These are phyloP conservation scores for Chaetoceros tenuissimus DNA, from an alignment of 108 stramenopile species.

Conservation along the genomic window DNA sequence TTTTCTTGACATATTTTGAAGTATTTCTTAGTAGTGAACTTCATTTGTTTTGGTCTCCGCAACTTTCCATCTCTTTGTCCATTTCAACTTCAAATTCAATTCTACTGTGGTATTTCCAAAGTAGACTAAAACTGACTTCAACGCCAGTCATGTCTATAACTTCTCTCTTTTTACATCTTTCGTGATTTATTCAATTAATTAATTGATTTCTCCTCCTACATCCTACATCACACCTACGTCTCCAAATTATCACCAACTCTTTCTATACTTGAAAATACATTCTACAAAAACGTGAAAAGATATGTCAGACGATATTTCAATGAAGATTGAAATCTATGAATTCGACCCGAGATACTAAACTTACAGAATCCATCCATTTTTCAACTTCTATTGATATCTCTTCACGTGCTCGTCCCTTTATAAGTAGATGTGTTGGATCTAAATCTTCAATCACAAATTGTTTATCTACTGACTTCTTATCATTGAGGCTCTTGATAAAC, in stretches of 20 bases:
- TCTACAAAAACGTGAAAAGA: slow-evolving; percentile 1
- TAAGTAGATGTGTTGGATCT: slow-evolving; percentile 70
- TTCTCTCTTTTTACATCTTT: too few species aligned
- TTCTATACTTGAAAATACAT: slow-evolving; percentile 44
- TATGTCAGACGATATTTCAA: not conserved
- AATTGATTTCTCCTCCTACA: too few species aligned
- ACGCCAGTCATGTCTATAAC: too few species aligned
- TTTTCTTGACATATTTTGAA: too few species aligned
- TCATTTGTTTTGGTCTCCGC: too few species aligned
- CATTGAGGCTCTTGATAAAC: slow-evolving; percentile 63
- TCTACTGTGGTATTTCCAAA: too few species aligned
- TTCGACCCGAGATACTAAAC: not conserved
- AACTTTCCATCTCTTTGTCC: too few species aligned
- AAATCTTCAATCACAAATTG: slow-evolving; percentile 79
- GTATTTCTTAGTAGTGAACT: too few species aligned
- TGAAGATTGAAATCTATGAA: not conserved
- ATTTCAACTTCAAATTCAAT: too few species aligned
- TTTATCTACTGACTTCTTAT: slow-evolving; percentile 59
- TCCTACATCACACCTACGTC: too few species aligned
- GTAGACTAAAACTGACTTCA: too few species aligned
- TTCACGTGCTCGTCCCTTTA: slow-evolving; percentile 50
- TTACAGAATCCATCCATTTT: slow-evolving; percentile 50
- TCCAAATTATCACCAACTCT: slow-evolving; percentile 54
- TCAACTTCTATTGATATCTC: slow-evolving; percentile 73
- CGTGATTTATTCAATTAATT: too few species aligned